phyloP scores from a whole-genome alignment of 352 stramenopile genomes.

The Globisporangium irregulare region DNA sequence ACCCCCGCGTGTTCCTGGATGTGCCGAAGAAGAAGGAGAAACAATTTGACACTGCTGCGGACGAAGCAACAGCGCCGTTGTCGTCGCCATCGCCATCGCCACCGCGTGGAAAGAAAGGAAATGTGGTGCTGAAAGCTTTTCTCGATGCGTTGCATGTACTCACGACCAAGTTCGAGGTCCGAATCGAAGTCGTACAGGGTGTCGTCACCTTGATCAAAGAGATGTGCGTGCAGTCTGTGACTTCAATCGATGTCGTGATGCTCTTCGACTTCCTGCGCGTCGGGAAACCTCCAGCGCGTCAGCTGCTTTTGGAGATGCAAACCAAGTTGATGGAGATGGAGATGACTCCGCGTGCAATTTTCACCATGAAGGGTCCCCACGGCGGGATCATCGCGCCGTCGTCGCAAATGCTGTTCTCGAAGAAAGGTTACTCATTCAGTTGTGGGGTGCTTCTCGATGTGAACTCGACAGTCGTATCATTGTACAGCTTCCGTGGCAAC shows the following conservation, averaged over 20 bases:
- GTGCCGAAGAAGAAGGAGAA: conserved; percentile 1
- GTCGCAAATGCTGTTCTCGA: conserved; percentile 55
- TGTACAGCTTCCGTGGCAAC: conserved; percentile 78
- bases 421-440: conserved; percentile 76
- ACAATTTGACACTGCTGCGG: neutral
- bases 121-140: conserved; percentile 48
- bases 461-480: conserved; percentile 28
- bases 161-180: conserved; percentile 26
- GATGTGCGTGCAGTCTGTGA: conserved; percentile 60
- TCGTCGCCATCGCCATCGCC: neutral
- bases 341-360: conserved; percentile 59
- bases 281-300: conserved; percentile 34
- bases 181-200: conserved; percentile 25
- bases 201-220: conserved; percentile 47
- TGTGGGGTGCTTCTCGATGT: conserved; percentile 54
- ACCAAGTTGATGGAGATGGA: conserved; percentile 49
- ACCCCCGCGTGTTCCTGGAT: conserved; percentile 35
- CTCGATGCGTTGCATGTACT: conserved; percentile 42
- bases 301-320: conserved; percentile 59
- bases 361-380: conserved; percentile 61
- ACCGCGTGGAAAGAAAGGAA: conserved; percentile 25
- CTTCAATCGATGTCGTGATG: conserved; percentile 49
- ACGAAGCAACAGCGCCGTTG: neutral
- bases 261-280: conserved; percentile 77
- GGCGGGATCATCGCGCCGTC: conserved; percentile 64